Percentiles rank a stretch among this genome's conserved stretches.
Conservation (phyloP, 108 stramenopile species). For the Stephanodiscus triporus region DNA sequence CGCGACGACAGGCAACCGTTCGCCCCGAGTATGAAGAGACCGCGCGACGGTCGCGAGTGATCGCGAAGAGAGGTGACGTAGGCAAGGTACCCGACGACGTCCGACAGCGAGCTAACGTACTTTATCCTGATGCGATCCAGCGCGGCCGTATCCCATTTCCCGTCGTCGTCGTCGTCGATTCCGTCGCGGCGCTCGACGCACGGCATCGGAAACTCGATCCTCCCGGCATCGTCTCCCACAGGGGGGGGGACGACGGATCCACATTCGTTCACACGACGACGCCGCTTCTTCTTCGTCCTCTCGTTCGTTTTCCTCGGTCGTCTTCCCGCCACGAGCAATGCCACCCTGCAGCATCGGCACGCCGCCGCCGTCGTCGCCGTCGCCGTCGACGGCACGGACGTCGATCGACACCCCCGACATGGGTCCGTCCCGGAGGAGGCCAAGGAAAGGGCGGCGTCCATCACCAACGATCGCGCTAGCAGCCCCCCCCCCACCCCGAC, state of each 20-base stretch:
- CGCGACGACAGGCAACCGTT: slow-evolving; percentile 14
- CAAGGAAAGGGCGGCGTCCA: slow-evolving; percentile 36
- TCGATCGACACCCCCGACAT: not conserved
- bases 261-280: not conserved
- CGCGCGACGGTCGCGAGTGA: slow-evolving; percentile 23
- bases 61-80: slow-evolving; percentile 39
- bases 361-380: not conserved
- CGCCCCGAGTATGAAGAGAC: slow-evolving; percentile 30
- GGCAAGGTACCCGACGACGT: slow-evolving; percentile 29
- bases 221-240: not conserved
- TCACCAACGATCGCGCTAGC: slow-evolving; percentile 32
- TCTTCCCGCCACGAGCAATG: slow-evolving; percentile 24
- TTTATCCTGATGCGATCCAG: slow-evolving; percentile 34
- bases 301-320: slow-evolving; percentile 10
- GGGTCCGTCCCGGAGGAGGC: not conserved
- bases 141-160: slow-evolving; percentile 10
- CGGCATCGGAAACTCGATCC: slow-evolving; percentile 18
- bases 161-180: not conserved
- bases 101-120: slow-evolving; percentile 32
- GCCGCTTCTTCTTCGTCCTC: not conserved
- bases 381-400: not conserved
- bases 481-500: not conserved
- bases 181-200: slow-evolving; percentile 3
- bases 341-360: slow-evolving; percentile 44
- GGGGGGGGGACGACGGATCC: not conserved